These are phyloP conservation scores for Calonectria pauciramosa DNA, from an alignment of 2,329 filamentous ascomycete genomes.

Conservation along the genomic window DNA sequence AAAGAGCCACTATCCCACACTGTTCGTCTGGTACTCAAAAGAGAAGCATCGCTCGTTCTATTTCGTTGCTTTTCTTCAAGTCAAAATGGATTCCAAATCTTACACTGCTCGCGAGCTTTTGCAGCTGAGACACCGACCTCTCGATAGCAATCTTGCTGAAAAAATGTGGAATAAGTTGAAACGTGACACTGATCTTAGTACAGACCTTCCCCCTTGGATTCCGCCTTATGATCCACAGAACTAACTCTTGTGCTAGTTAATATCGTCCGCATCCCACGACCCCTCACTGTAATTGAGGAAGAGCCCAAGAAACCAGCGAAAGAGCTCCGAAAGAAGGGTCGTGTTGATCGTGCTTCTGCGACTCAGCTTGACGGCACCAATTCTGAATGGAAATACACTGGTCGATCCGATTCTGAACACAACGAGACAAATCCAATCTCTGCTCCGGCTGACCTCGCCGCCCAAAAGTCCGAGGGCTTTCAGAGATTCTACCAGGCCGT, in stretches of 20 bases:
- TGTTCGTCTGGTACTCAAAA: constrained; percentile 55
- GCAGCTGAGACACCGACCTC: constrained; percentile 46
- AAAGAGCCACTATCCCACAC: constrained; percentile 50
- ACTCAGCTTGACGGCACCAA: constrained; percentile 57
- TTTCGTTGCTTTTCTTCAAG: constrained; percentile 56
- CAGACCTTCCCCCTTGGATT: constrained; percentile 24
- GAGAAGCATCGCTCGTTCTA: constrained; percentile 54
- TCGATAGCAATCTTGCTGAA: constrained; percentile 44
- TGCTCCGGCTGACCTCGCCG: constrained; percentile 65
- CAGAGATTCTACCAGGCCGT: constrained; percentile 77
- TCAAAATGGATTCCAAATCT: constrained; percentile 57
- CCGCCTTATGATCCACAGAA: background rate
- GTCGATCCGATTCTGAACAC: constrained; percentile 60
- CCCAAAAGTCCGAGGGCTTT: constrained; percentile 75
- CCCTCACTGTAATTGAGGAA: constrained; percentile 50
- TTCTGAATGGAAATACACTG: constrained; percentile 60
- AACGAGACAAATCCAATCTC: constrained; percentile 62
- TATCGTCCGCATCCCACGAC: constrained; percentile 48
- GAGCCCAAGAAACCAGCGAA: constrained; percentile 38
- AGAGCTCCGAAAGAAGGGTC: constrained; percentile 13
- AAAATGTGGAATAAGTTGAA: constrained; percentile 52
- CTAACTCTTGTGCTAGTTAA: constrained; percentile 43
- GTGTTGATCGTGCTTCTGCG: constrained; percentile 35
- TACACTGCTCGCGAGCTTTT: constrained; percentile 64
- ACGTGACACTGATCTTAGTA: constrained; percentile 58